Conservation (phyloP, 352 stramenopile genomes). For the Globisporangium splendens region DNA sequence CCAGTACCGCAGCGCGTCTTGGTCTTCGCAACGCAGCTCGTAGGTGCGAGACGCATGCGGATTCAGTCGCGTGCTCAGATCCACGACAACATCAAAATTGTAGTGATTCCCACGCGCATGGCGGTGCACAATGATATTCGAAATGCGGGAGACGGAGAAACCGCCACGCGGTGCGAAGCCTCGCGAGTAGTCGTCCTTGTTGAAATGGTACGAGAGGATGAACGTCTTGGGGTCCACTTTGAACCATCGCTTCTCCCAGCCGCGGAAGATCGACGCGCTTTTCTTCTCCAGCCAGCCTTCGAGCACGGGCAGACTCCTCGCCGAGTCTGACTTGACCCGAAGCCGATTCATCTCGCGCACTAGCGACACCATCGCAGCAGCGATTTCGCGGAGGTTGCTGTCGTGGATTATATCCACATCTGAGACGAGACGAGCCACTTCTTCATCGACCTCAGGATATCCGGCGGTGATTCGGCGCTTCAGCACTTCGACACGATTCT, state of each 20-base stretch:
- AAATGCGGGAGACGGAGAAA: slow-evolving; percentile 53
- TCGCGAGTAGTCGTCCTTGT: slow-evolving; percentile 51
- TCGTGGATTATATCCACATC: slow-evolving; percentile 37
- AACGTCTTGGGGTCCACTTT: slow-evolving; percentile 66
- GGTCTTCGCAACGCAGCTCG: slow-evolving; percentile 56
- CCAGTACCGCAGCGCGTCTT: slow-evolving; percentile 57
- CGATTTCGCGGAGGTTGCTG: slow-evolving; percentile 39
- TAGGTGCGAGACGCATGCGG: slow-evolving; percentile 61
- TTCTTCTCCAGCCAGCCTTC: slow-evolving; percentile 76
- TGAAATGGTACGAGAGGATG: slow-evolving; percentile 68
- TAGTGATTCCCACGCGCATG: slow-evolving; percentile 36
- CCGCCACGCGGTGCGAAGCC: slow-evolving; percentile 61
- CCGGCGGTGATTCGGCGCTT: slow-evolving; percentile 44
- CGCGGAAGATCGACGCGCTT: slow-evolving; percentile 70
- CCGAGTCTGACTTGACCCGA: slow-evolving; percentile 27
- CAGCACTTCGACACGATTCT: slow-evolving; percentile 47
- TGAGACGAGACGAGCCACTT: slow-evolving; percentile 32
- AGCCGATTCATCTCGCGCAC: slow-evolving; percentile 54
- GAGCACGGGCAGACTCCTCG: slow-evolving; percentile 39
- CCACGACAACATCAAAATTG: slow-evolving; percentile 67
- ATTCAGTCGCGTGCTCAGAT: slow-evolving; percentile 59
- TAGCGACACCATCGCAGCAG: slow-evolving; percentile 45
- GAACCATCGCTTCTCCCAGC: slow-evolving; percentile 67
- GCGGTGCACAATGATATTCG: slow-evolving; percentile 49
- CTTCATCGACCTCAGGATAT: slow-evolving; percentile 30